phyloP scores from a whole-genome alignment of 2,329 filamentous ascomycete species.

The Apiospora hydei region DNA sequence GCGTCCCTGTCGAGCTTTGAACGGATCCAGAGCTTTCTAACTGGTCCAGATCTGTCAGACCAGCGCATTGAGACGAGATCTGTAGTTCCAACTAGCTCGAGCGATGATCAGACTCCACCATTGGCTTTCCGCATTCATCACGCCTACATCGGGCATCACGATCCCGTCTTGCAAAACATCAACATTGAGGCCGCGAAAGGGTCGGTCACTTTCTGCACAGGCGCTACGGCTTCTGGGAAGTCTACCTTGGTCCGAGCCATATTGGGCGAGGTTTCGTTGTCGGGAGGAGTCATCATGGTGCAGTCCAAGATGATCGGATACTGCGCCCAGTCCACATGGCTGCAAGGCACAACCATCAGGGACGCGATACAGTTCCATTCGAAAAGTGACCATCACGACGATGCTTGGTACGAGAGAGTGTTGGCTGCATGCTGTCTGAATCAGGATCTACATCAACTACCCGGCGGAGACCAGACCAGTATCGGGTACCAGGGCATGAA shows the following conservation, averaged over 20 bases:
- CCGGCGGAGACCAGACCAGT: conserved; percentile 33
- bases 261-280: conserved; percentile 31
- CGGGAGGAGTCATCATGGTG: conserved; percentile 37
- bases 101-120: no score
- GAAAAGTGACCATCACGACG: conserved; percentile 38
- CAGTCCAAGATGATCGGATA: conserved; percentile 43
- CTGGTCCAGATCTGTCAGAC: conserved; percentile 27
- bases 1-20: conserved; percentile 45
- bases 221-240: conserved; percentile 28
- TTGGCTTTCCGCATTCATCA: neutral
- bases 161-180: conserved; percentile 34
- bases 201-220: no score
- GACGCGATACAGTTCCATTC: no score
- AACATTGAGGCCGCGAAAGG: conserved; percentile 29
- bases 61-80: no score
- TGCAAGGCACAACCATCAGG: conserved; percentile 31
- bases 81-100: no score
- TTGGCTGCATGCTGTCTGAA: conserved; percentile 34
- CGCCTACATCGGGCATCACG: conserved; percentile 27
- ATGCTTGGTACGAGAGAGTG: conserved; percentile 43
- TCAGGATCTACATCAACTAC: conserved; percentile 34
- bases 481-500: conserved; percentile 35
- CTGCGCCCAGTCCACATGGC: conserved; percentile 47
- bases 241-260: conserved; percentile 36
- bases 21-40: conserved; percentile 47